Conservation (phyloP, 345 rosid species). For the Acer negundo region DNA sequence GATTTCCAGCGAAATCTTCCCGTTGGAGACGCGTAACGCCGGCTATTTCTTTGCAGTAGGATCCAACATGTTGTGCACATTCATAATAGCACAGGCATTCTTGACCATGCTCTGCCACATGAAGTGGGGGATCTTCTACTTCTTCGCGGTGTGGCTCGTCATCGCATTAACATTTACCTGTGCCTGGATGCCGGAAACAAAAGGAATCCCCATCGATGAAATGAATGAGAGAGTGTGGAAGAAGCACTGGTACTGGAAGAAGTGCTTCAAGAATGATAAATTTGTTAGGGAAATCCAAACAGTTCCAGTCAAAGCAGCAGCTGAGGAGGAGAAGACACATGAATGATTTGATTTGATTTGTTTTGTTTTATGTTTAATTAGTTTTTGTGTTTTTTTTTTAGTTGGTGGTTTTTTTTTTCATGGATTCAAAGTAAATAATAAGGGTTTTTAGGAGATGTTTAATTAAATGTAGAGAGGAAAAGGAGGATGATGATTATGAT, state of each 20-base stretch:
- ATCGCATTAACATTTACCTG: conserved; percentile 31
- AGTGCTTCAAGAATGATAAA: conserved; percentile 17
- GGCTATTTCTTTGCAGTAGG: conserved; percentile 59
- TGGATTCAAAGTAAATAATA: conserved; percentile 12
- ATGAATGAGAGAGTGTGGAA: conserved; percentile 61
- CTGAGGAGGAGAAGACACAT: background rate
- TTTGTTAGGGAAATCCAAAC: conserved; percentile 17
- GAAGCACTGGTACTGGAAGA: conserved; percentile 70
- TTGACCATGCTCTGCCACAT: conserved; percentile 51
- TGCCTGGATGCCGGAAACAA: conserved; percentile 61
- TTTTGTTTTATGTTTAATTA: no score
- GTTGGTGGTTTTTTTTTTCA: background rate
- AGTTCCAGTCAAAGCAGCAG: background rate
- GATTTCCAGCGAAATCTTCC: conserved; percentile 65
- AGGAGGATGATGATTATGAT: no score
- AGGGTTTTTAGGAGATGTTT: background rate
- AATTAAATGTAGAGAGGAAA: no score
- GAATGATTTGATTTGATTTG: background rate
- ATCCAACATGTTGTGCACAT: conserved; percentile 55
- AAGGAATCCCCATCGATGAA: conserved; percentile 59
- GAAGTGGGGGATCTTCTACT: conserved; percentile 54
- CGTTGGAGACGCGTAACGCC: conserved; percentile 53
- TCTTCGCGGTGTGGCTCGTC: conserved; percentile 50
- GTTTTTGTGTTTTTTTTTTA: no score
- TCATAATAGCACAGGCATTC: conserved; percentile 61